Percentiles rank a stretch among this genome's conserved stretches.
These are phyloP conservation scores for Phlebopus sp. DNA, from an alignment of 1,284 basidiomycete genomes.

Conservation along the genomic window DNA sequence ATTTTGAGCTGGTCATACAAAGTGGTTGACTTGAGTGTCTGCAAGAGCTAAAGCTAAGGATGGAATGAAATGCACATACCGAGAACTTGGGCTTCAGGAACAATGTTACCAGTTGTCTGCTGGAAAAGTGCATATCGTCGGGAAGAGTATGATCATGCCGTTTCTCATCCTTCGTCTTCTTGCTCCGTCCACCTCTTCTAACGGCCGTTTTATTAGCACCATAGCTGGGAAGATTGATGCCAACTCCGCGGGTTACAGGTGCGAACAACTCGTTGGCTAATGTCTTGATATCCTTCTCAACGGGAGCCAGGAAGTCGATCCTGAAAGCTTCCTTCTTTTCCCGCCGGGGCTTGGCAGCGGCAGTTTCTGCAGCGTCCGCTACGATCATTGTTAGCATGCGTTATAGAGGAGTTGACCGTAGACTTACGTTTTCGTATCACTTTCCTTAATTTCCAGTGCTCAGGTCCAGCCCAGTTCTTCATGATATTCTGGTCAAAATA, in stretches of 20 bases:
- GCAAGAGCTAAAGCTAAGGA: background rate
- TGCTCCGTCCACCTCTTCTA: conserved; percentile 42
- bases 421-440: conserved; percentile 69
- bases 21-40: conserved; percentile 6
- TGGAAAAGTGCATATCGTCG: conserved; percentile 97
- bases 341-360: conserved; percentile 52
- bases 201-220: conserved; percentile 37
- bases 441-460: conserved; percentile 94
- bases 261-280: conserved; percentile 81
- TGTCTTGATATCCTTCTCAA: conserved; percentile 67
- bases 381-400: conserved; percentile 6
- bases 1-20: conserved; percentile 64
- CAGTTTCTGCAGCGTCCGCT: conserved; percentile 51
- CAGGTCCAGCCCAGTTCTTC: conserved; percentile 98
- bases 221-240: conserved; percentile 65
- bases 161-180: conserved; percentile 56
- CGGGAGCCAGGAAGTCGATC: conserved; percentile 79
- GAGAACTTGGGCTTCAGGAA: conserved; percentile 96
- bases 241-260: conserved; percentile 59
- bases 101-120: conserved; percentile 82
- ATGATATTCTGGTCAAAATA: conserved; percentile 90
- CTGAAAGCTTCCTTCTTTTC: conserved; percentile 87
- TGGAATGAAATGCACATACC: conserved; percentile 43
- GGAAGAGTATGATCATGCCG: conserved; percentile 83
- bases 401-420: background rate